Base-by-base conservation (phyloP, 331 rosid genomes). In the Quercus lobata region DNA sequence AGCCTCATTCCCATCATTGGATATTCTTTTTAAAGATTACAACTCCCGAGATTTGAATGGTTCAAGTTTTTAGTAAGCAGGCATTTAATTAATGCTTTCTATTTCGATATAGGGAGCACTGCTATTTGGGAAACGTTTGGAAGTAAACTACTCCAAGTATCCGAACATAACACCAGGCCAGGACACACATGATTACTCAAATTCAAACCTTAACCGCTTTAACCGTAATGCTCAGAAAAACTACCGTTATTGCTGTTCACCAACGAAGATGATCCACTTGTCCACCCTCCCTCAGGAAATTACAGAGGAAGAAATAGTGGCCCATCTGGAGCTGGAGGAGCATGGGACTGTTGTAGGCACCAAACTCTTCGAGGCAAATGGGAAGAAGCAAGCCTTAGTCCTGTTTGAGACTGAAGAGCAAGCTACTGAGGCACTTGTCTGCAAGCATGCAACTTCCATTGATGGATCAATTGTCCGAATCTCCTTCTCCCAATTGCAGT, bases 241-340 rank as follows among this genome's bases (percentile, higher is more conserved):
- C 93, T 96, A 96, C 73, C 92, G 97, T 7, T 96, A 96, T 34
- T 96, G 99, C 91, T 96, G 99, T 88, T 93, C 99, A 0, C 99
- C 99, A 0, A 96, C 99, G 41, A 93, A 87, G 89, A 96, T 90
- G 86, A 89, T 96, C 78, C 99, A 96, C 79, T 63, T 96, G 78
- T 96, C 98, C 22, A 90, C 97, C 65, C 97, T 96, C 72, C 92
- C 97, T 14, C 97, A 91, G 84, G 99, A 96, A 54, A 88, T 90
- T 61, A 86, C 91, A 0, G 98, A 93, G 44, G 98, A 96, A 73
- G 99, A 96, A 79, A 86, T 96, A 12, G 83, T 89, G 61, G 86
- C 46, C 82, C 94, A 88, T 78, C 69, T 96, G 8, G 95, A 90
- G 86, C 69, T 96, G 8, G 95, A 90, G 86, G 98, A 93, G 71